Evolutionary conservation across 495 filamentous ascomycete species (phyloP), one percentile per base, ranked within the genome.

Genomic region (Xylaria acuta): DNA sequence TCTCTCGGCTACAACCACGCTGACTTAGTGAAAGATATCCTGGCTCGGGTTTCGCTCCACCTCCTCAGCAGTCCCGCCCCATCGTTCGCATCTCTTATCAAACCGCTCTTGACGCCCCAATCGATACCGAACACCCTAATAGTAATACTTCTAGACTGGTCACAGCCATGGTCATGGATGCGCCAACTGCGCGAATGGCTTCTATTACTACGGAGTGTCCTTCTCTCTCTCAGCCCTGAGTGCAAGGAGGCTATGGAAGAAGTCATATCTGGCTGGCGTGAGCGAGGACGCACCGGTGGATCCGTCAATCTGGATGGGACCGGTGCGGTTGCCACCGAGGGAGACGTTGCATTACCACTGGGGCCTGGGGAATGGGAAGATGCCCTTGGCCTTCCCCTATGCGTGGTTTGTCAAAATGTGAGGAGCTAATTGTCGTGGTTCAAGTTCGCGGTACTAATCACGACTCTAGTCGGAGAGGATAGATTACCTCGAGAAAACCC

Each of bases 291-390:
- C 47, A 85, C 85, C 18, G 84, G 85, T 41, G 82, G 83, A 34
- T 84, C 79, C 60, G 74, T 83, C 32, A 87, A 88, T 62, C 80
- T 87, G 7, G 84, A 86, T 65, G 84, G 85, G 20, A 83, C 83
- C 8, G 75, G 77, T 27, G 80, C 82, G 8, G 80, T 81, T 2
- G 78, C 85, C 69, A 79, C 85, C 70, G 85, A 90, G 75, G 80
- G 82, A 74, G 86, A 92, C 78, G 88, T 94, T 41, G 88, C 90
- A 62, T 85, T 97, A 74, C 94, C 94, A 0, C 76, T 97, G 38
- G 95, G 95, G 11, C 92, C 92, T 9, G 95, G 95, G 36, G 95
- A 98, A 83, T 98, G 94, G 92, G 94, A 97, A 75, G 94, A 97
- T 78, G 92, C 89, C 2, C 84, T 98, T 16, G 95, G 95, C 6